phyloP scores from a whole-genome alignment of 129 eudicot genomes.

The Deinandra increscens region DNA sequence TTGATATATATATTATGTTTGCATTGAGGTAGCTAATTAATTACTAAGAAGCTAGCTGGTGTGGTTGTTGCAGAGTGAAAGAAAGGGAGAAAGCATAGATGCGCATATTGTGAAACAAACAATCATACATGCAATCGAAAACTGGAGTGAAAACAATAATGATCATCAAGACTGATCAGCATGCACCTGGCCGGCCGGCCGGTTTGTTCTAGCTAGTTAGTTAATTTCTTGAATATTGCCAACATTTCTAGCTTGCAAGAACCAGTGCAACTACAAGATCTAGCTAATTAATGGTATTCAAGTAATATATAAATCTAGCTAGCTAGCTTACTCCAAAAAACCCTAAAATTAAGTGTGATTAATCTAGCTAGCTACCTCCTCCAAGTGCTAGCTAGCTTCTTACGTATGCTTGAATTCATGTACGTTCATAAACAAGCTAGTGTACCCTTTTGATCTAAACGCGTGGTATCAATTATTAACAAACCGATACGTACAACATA shows the following conservation, averaged over 20 bases:
- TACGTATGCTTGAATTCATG: slow-evolving; percentile 20
- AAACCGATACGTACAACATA: no score
- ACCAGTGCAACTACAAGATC: slow-evolving; percentile 23
- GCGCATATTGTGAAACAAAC: slow-evolving; percentile 74
- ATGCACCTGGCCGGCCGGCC: no score
- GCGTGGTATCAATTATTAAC: no score
- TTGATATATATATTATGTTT: no score
- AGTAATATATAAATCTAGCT: slow-evolving; percentile 16
- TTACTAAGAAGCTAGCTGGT: not conserved
- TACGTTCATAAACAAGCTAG: slow-evolving; percentile 23
- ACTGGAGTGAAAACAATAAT: slow-evolving; percentile 53
- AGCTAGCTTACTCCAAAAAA: slow-evolving; percentile 30
- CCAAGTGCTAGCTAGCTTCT: slow-evolving; percentile 6
- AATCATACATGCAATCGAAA: slow-evolving; percentile 64
- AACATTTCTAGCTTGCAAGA: slow-evolving; percentile 20
- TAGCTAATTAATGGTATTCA: not conserved
- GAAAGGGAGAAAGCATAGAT: slow-evolving; percentile 55
- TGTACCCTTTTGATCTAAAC: slow-evolving; percentile 22
- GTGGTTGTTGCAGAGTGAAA: slow-evolving; percentile 54
- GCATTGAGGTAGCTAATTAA: slow-evolving; percentile 6
- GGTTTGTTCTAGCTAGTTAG: slow-evolving; percentile 3
- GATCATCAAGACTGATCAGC: slow-evolving; percentile 42
- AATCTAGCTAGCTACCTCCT: slow-evolving; percentile 12
- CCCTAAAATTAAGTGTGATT: slow-evolving; percentile 21
- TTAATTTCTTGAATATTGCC: slow-evolving; percentile 17